Evolutionary conservation across 306 rosid species (phyloP).

Genomic region (Gynostemma pentaphyllum): DNA sequence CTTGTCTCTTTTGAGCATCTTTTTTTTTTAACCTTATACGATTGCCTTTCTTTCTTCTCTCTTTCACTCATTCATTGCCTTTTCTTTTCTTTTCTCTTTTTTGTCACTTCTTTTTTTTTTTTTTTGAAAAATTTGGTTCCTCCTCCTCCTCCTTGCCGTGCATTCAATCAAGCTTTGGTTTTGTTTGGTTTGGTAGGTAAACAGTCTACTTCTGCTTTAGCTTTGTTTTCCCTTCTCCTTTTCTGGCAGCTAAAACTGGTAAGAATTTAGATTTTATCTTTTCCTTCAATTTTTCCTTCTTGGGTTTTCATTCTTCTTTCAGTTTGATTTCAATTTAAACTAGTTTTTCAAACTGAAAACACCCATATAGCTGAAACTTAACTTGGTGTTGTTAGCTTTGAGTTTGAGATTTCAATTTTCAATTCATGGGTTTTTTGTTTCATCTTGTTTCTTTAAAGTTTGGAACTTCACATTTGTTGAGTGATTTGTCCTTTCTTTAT

Average conservation of each 20-base stretch:
- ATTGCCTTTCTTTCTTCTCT: slow-evolving; percentile 2
- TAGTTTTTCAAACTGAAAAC: background rate
- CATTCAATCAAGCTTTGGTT: slow-evolving; percentile 27
- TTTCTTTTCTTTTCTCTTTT: slow-evolving; percentile 31
- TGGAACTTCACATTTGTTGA: slow-evolving; percentile 8
- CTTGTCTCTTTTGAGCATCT: slow-evolving; percentile 10
- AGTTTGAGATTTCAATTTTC: background rate
- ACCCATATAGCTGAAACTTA: background rate
- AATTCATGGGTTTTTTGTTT: slow-evolving; percentile 1
- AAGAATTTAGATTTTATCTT: slow-evolving; percentile 11
- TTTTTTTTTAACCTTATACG: slow-evolving; percentile 8
- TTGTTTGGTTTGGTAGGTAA: slow-evolving; percentile 30
- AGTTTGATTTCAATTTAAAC: slow-evolving; percentile 20
- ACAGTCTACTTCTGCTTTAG: slow-evolving; percentile 22
- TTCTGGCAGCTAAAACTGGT: slow-evolving; percentile 37
- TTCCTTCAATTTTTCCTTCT: background rate
- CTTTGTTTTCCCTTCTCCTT: slow-evolving; percentile 10
- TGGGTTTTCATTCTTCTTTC: slow-evolving; percentile 32
- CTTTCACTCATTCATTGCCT: slow-evolving; percentile 8
- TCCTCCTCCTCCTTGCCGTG: slow-evolving; percentile 17
- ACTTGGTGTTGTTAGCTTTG: background rate
- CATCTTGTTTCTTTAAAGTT: background rate
- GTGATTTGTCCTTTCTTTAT: slow-evolving; percentile 7
- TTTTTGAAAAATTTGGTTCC: slow-evolving; percentile 15
- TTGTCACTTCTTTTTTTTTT: slow-evolving; percentile 23